phyloP scores from a whole-genome alignment of 73 alveolate species.

The Paramecium sexaurelia region DNA sequence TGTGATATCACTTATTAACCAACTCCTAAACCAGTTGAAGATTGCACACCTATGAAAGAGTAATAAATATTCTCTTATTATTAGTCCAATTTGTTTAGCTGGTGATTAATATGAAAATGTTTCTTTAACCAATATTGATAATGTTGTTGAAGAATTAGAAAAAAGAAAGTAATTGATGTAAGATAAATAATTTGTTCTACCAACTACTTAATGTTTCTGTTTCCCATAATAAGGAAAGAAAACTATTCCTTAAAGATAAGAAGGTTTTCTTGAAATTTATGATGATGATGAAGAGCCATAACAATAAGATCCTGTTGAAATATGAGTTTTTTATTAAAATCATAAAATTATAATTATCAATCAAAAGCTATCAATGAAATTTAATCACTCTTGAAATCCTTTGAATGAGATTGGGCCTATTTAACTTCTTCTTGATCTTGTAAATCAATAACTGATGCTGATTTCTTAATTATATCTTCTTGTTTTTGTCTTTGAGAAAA shows the following conservation, averaged over 20 bases:
- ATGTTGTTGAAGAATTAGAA: background rate
- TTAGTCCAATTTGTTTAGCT: slow-evolving; percentile 49
- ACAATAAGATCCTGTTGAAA: slow-evolving; percentile 25
- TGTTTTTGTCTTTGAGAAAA: background rate
- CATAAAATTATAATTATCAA: background rate
- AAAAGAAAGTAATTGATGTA: slow-evolving; percentile 17
- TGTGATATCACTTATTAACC: slow-evolving; percentile 31
- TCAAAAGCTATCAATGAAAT: slow-evolving; percentile 2
- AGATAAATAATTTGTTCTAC: background rate
- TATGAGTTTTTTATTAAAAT: background rate
- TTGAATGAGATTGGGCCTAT: background rate
- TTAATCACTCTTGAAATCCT: background rate
- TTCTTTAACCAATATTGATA: background rate
- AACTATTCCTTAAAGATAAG: background rate
- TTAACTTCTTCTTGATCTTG: background rate
- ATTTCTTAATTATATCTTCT: background rate
- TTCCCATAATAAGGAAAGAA: slow-evolving; percentile 46
- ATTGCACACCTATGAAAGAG: slow-evolving; percentile 20
- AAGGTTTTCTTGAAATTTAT: slow-evolving; percentile 25
- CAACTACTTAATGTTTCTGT: slow-evolving; percentile 23
- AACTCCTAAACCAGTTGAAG: slow-evolving; percentile 50
- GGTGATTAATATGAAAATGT: slow-evolving; percentile 42
- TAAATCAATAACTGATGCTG: background rate
- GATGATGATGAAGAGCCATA: slow-evolving; percentile 32
- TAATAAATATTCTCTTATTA: background rate